phyloP scores from a whole-genome alignment of 2,329 filamentous ascomycete genomes.

The Neofusicoccum ribis region DNA sequence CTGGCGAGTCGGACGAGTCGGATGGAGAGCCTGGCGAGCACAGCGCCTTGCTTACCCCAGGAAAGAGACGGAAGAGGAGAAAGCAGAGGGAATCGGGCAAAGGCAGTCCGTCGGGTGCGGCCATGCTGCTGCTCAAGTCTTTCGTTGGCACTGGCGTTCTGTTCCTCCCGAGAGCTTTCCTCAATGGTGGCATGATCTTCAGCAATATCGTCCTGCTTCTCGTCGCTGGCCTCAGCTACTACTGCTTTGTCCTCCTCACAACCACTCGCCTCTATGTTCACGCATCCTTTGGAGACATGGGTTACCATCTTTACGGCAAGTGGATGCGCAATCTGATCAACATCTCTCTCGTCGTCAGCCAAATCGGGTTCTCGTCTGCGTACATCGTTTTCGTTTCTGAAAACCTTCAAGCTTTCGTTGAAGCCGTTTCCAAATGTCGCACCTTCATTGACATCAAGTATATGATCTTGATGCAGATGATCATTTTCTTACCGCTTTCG shows the following conservation, averaged over 20 bases:
- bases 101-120: conserved; percentile 76
- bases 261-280: conserved; percentile 81
- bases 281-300: conserved; percentile 97
- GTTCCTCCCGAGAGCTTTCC: conserved; percentile 87
- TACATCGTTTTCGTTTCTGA: conserved; percentile 97
- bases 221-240: conserved; percentile 87
- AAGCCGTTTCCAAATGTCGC: conserved; percentile 85
- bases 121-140: conserved; percentile 87
- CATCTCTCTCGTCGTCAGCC: conserved; percentile 88
- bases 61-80: conserved; percentile 68
- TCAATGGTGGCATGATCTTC: conserved; percentile 97
- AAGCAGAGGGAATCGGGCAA: conserved; percentile 78
- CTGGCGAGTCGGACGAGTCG: conserved; percentile 56
- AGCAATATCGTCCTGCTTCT: conserved; percentile 86
- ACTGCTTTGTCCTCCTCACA: conserved; percentile 94
- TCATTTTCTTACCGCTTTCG: conserved; percentile 92
- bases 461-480: conserved; percentile 91
- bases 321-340: conserved; percentile 89
- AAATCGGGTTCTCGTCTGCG: conserved; percentile 90
- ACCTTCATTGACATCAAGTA: conserved; percentile 82
- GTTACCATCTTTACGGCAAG: conserved; percentile 84
- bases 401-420: conserved; percentile 91
- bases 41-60: conserved; percentile 72
- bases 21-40: conserved; percentile 80
- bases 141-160: conserved; percentile 96